phyloP scores from a whole-genome alignment of 1,284 basidiomycete genomes.

The Violaceomyces palustris region DNA sequence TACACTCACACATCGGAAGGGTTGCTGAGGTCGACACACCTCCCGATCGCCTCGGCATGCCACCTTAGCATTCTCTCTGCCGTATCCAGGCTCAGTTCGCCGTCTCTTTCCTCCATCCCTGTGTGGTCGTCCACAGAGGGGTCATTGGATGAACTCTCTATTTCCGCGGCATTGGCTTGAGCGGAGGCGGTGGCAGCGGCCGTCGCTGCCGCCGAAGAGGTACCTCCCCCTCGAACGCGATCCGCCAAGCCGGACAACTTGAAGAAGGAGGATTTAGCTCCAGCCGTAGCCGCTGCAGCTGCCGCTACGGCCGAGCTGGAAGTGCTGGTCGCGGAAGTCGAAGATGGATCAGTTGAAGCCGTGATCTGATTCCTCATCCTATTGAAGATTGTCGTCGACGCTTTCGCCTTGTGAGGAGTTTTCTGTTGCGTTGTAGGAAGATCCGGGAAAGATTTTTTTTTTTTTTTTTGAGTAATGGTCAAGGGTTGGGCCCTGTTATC shows the following conservation, averaged over 20 bases:
- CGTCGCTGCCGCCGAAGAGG: not conserved
- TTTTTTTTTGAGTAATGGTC: not conserved
- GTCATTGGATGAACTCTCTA: not conserved
- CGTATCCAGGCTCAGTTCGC: conserved; percentile 40
- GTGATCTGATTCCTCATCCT: conserved; percentile 87
- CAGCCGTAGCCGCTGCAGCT: not conserved
- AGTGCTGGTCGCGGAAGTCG: conserved; percentile 10
- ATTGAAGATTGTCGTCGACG: conserved; percentile 70
- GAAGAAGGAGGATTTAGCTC: conserved; percentile 34
- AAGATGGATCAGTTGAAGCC: conserved; percentile 60
- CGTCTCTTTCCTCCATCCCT: conserved; percentile 30
- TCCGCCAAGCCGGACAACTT: conserved; percentile 46
- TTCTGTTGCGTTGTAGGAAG: conserved; percentile 2
- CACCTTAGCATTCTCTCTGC: conserved; percentile 49
- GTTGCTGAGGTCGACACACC: conserved; percentile 48
- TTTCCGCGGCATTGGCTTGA: conserved; percentile 1
- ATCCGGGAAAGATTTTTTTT: not conserved
- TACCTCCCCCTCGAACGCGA: conserved; percentile 29
- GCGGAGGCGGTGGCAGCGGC: not conserved
- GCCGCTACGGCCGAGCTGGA: conserved; percentile 8
- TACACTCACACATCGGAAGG: conserved; percentile 36
- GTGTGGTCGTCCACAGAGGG: too few relatives aligned
- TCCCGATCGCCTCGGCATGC: conserved; percentile 51
- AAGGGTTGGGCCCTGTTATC: not conserved
- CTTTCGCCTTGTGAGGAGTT: conserved; percentile 9